Evolutionary conservation across 1,284 basidiomycete species (phyloP).

Genomic region (Pseudozyma thailandica): DNA sequence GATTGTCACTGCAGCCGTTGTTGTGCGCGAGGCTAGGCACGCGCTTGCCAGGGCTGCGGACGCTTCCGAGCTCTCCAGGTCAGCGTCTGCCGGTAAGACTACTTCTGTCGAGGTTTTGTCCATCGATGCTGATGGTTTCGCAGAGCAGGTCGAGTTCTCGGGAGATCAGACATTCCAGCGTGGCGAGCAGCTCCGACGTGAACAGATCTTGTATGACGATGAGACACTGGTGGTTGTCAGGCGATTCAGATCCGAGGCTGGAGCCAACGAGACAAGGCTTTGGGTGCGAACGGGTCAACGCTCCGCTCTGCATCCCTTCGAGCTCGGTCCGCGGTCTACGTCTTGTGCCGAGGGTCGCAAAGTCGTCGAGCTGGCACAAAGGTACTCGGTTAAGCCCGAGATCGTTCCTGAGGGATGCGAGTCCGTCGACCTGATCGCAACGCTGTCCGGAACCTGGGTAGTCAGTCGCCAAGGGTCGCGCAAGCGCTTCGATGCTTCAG

Average conservation of each 20-base stretch:
- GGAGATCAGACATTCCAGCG: conserved; percentile 44
- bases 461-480: conserved; percentile 49
- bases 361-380: conserved; percentile 49
- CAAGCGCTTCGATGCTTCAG: conserved; percentile 41
- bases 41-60: conserved; percentile 8
- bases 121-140: conserved; percentile 47
- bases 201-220: conserved; percentile 48
- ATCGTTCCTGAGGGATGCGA: conserved; percentile 51
- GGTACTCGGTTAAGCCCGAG: conserved; percentile 38
- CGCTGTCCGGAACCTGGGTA: conserved; percentile 32
- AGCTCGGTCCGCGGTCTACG: conserved; percentile 31
- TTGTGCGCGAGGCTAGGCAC: conserved; percentile 13
- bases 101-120: conserved; percentile 40
- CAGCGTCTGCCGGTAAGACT: conserved; percentile 11
- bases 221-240: conserved; percentile 47
- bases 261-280: conserved; percentile 28
- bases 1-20: conserved; percentile 6
- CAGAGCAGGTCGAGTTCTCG: conserved; percentile 24
- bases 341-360: conserved; percentile 52
- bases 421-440: conserved; percentile 35
- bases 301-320: conserved; percentile 41
- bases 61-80: background rate
- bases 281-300: conserved; percentile 35
- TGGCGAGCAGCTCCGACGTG: conserved; percentile 41
- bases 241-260: conserved; percentile 31